Evolutionary conservation across 2,329 filamentous ascomycete genomes (phyloP), one percentile per base, ranked within the genome.

Genomic region (Aspergillus tamarii): DNA sequence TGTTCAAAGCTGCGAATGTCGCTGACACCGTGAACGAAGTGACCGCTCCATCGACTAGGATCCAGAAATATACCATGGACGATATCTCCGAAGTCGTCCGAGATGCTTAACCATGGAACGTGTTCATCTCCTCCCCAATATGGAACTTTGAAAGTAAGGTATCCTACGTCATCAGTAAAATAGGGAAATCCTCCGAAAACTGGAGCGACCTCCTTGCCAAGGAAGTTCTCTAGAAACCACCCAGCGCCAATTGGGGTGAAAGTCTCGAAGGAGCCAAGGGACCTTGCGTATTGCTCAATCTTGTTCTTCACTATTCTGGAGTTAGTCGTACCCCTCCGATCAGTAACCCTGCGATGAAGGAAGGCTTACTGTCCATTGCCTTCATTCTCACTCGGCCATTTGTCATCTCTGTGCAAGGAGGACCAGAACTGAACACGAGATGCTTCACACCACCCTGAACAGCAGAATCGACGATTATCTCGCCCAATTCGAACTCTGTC

Each of bases 171-270:
- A 28, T 81, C 76, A 1, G 74, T 61, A 1, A 63, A 54, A 28
- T 71, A 74, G 0, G 81, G 81, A 45, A 82, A 82, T 0, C 81
- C 82, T 6, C 81, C 81, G 30, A 82, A 71, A 0, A 77, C 23
- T 1, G 73, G 71, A 0, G 77, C 76, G 1, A 78, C 26, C 19
- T 81, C 75, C 16, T 73, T 66, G 8, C 66, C 54, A 1, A 80
- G 70, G 65, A 81, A 80, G 60, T 81, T 80, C 59, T 83, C 81
- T 56, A 81, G 69, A 64, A 79, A 83, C 79, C 78, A 83, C 2
- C 76, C 80, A 1, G 80, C 69, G 36, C 73, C 74, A 50, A 80
- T 75, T 52, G 48, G 48, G 19, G 30, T 23, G 19, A 52, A n/a
- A 9, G 48, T 32, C 48, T 52, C 28, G 10, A 52, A 32, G 16